Evolutionary conservation across 129 eudicot species (phyloP), one percentile per base, ranked within the genome.

Genomic region (Flaveria ramosissima): DNA sequence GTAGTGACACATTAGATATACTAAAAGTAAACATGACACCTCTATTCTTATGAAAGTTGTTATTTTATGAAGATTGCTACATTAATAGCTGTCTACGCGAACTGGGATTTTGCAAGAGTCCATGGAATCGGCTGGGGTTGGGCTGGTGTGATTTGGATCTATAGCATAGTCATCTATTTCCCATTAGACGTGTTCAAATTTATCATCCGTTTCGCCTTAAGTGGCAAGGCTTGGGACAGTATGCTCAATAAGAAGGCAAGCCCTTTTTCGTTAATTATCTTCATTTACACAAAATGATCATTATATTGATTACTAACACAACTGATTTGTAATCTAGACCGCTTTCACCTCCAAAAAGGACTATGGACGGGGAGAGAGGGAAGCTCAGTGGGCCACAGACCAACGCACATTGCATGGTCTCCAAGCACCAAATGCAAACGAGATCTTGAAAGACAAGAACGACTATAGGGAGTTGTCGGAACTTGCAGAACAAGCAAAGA

Each of bases 111-210:
- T 48, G 97, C 97, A 3, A 80, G 84, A 32, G 89, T 89, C 57
- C 61, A 71, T 0, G 97, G 97, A 41, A 79, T 92, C 21, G 97
- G 97, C 2, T 92, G 97, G 97, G 97, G 97, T 7, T 92, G 97
- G 97, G 97, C 88, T 0, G 97, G 92, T 15, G 92, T 92, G 53
- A 89, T 92, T 27, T 92, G 97, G 97, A 26, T 84, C 8, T 92
- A 85, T 67, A 89, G 92, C 80, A 65, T 92, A 16, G 1, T 92
- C 46, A 50, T 78, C 76, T 92, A 92, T 70, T 41, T 92, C 67
- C 96, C 96, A 15, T 84, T 92, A 19, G 97, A 92, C 46, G 0
- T 85, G 9, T 80, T 92, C 80, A 92, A 92, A 82, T 92, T 92
- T 45, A 47, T 85, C 70, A 87, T 92, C 65, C 82, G 92, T 77